phyloP scores from a whole-genome alignment of 2,329 filamentous ascomycete species.

The Pestalotiopsis sp. region DNA sequence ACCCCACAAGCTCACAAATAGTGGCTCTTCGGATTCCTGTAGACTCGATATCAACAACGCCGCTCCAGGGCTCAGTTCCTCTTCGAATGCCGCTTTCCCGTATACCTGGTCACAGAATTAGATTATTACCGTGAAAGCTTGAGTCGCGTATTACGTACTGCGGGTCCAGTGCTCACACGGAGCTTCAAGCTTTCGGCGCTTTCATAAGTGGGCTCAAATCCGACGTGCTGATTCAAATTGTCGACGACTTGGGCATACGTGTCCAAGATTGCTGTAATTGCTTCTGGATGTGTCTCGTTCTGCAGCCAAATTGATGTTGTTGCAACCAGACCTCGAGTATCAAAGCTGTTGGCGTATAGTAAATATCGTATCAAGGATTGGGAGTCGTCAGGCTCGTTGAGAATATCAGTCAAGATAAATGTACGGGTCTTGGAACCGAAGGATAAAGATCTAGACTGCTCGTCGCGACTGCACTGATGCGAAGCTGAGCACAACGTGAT shows the following conservation, averaged over 20 bases:
- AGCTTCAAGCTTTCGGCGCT: background rate
- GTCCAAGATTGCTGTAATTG: background rate
- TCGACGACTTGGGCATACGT: background rate
- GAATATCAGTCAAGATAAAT: constrained; percentile 39
- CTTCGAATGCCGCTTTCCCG: constrained; percentile 21
- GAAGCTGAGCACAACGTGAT: background rate
- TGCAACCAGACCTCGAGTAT: background rate
- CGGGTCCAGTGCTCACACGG: background rate
- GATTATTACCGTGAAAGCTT: background rate
- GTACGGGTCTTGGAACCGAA: constrained; percentile 26
- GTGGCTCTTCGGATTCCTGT: constrained; percentile 39
- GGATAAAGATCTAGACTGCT: background rate
- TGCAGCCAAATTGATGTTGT: constrained; percentile 4
- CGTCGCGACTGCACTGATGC: background rate
- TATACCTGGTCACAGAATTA: constrained; percentile 31
- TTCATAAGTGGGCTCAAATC: background rate
- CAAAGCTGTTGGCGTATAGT: background rate
- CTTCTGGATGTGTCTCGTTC: background rate
- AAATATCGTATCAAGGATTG: constrained; percentile 18
- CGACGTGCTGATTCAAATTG: background rate
- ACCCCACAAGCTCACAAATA: constrained; percentile 54
- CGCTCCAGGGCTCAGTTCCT: constrained; percentile 39
- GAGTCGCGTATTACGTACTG: background rate
- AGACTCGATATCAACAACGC: constrained; percentile 27
- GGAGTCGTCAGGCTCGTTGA: constrained; percentile 40